Base-by-base conservation (phyloP, 495 filamentous ascomycete genomes). In the Schizothecium vesticola region DNA sequence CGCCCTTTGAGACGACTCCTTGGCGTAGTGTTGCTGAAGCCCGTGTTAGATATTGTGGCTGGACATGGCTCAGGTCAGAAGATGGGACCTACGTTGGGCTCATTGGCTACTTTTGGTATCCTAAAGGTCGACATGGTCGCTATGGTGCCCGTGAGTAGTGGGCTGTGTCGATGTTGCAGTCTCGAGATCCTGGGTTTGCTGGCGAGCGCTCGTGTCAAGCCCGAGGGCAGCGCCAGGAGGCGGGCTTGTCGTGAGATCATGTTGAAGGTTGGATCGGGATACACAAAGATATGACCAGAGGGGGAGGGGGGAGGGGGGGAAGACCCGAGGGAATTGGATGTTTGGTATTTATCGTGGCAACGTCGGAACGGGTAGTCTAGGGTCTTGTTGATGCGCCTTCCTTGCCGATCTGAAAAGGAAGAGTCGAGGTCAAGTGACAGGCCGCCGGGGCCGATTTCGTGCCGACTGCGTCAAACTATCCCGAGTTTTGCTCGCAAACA, bases 101-200 rank as follows among this genome's bases (percentile, higher is more conserved):
- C 95, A 74, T 99, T 99, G 72, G 89, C 83, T 66, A 97, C 85
- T 69, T 87, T 89, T 59, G 95, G 95, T 25, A 93, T 86, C 80
- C 91, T 96, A 85, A 97, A 98, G 59, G 87, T 83, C 51, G 92
- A 92, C 61, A 93, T 69, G 12, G 76, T 76, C 59, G 80, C 71
- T 73, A 75, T 72, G 55, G 59, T 77, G 58, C 56, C 28, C 2
- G 12, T 24, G 26, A 25, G 25, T 21, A 33, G 28, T 62, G 33
- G 58, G 33, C 12, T 23, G 36, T 58, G 63, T 63, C 24, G 33
- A 31, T 19, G 59, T 13, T 33, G 13, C 51, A 31, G 56, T 66
- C 33, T 43, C 13, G 33, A 43, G 33, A 19, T 43, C 6, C 72
- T 76, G 19, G 72, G 65, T 55, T 62, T 70, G 59, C 67, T 63